Conservation (phyloP, 2,329 filamentous ascomycete species). For the Thielaviopsis populi region DNA sequence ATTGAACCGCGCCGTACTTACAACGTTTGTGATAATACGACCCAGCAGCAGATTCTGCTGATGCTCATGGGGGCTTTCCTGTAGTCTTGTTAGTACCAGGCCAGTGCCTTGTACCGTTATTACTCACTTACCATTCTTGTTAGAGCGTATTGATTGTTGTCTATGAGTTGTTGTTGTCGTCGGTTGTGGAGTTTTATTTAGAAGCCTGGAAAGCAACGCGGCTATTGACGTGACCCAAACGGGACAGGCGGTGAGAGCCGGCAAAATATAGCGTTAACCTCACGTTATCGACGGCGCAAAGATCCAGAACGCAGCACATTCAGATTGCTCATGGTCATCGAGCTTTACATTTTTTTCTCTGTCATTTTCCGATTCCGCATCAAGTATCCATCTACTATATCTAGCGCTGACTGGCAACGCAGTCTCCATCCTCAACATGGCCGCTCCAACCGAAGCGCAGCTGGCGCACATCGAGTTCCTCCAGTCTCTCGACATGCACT, state of each 20-base stretch:
- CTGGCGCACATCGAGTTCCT: conserved; percentile 76
- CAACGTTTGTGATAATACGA: conserved; percentile 93
- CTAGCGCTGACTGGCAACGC: neutral
- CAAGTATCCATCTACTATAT: neutral
- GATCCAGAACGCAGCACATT: neutral
- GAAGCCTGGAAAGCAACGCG: neutral
- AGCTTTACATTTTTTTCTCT: neutral
- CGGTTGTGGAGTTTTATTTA: neutral
- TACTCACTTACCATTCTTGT: conserved; percentile 2
- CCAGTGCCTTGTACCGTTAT: neutral
- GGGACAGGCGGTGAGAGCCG: conserved; percentile 15
- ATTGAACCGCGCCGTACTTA: conserved; percentile 33
- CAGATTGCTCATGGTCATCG: neutral
- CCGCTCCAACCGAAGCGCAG: conserved; percentile 54
- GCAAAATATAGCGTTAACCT: conserved; percentile 13
- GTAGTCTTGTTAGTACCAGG: neutral
- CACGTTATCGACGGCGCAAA: neutral
- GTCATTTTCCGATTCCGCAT: neutral
- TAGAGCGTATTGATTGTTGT: neutral
- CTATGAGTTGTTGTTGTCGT: neutral
- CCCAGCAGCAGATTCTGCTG: conserved; percentile 89
- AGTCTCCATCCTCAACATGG: conserved; percentile 32
- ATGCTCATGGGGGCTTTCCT: conserved; percentile 95
- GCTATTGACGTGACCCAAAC: neutral
- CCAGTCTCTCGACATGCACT: conserved; percentile 81